Evolutionary conservation across 371 early-diverging fungal species (phyloP).

Genomic region (Apophysomyces ossiformis): DNA sequence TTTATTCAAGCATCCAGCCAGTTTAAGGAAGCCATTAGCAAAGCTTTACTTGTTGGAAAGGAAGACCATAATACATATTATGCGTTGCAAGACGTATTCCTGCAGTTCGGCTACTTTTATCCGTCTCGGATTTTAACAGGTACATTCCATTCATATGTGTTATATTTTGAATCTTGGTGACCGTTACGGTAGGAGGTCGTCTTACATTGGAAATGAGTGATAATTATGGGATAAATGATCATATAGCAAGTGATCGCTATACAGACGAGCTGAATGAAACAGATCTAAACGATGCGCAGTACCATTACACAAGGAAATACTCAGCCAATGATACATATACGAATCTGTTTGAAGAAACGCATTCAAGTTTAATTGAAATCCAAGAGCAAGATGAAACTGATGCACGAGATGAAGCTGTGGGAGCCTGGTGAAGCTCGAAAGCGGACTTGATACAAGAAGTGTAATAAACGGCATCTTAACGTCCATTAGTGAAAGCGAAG

Average conservation of each 20-base stretch:
- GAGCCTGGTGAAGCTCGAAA: too few relatives aligned
- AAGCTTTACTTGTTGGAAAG: background rate
- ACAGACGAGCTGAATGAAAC: too few relatives aligned
- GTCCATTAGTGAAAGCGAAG: background rate
- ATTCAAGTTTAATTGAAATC: too few relatives aligned
- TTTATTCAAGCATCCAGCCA: background rate
- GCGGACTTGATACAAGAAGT: too few relatives aligned
- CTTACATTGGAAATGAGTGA: background rate
- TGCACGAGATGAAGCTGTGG: too few relatives aligned
- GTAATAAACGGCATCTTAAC: background rate
- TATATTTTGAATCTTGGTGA: background rate
- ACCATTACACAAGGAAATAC: too few relatives aligned
- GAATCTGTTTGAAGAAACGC: too few relatives aligned
- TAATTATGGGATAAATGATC: too few relatives aligned
- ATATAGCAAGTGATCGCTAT: too few relatives aligned
- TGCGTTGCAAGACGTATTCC: slow-evolving; percentile 4
- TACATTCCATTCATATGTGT: background rate
- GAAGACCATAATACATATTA: background rate
- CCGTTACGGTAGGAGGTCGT: background rate
- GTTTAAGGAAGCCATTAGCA: background rate
- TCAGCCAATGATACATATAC: too few relatives aligned
- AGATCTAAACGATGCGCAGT: too few relatives aligned
- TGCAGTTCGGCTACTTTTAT: background rate
- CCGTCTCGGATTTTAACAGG: background rate
- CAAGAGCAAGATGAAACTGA: too few relatives aligned